phyloP scores from a whole-genome alignment of 192 early-diverging fungal species.

The Lobosporangium transversale region DNA sequence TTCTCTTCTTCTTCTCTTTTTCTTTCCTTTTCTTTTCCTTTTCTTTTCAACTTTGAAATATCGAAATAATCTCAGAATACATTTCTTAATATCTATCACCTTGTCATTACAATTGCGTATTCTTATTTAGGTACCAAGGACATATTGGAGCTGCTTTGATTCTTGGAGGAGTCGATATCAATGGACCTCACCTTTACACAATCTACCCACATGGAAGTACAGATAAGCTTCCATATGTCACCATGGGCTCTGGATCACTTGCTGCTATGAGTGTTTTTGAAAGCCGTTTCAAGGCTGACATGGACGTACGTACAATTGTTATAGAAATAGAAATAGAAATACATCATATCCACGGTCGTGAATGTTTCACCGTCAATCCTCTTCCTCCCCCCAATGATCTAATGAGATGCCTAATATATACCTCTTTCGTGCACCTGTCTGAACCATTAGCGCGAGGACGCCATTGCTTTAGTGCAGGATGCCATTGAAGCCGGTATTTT shows the following conservation, averaged over 20 bases:
- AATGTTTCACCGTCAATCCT: too few relatives aligned
- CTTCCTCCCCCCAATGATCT: too few relatives aligned
- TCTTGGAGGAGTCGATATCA: conserved; percentile 91
- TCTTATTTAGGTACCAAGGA: conserved; percentile 88
- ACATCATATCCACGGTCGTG: too few relatives aligned
- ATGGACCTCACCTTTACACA: conserved; percentile 90
- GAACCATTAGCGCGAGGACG: conserved; percentile 92
- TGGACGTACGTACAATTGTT: conserved; percentile 65
- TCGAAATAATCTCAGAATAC: too few relatives aligned
- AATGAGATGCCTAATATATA: too few relatives aligned
- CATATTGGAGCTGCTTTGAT: conserved; percentile 95
- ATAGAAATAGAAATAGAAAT: background rate
- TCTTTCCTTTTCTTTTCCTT: background rate
- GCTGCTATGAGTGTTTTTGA: conserved; percentile 98
- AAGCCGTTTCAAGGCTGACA: conserved; percentile 77
- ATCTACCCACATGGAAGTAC: conserved; percentile 96
- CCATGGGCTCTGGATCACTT: conserved; percentile 95
- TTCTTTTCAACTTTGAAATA: too few relatives aligned
- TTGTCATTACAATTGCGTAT: too few relatives aligned
- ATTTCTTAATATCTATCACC: too few relatives aligned
- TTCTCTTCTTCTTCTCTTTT: background rate
- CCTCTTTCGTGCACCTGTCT: too few relatives aligned
- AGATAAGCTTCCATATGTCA: conserved; percentile 95
- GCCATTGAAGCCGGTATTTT: conserved; percentile 98
- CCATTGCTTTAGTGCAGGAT: conserved; percentile 88